Percentiles rank a stretch among this genome's conserved stretches.
phyloP scores from a whole-genome alignment of 169 alveolate genomes.

The Eimeria praecox region DNA sequence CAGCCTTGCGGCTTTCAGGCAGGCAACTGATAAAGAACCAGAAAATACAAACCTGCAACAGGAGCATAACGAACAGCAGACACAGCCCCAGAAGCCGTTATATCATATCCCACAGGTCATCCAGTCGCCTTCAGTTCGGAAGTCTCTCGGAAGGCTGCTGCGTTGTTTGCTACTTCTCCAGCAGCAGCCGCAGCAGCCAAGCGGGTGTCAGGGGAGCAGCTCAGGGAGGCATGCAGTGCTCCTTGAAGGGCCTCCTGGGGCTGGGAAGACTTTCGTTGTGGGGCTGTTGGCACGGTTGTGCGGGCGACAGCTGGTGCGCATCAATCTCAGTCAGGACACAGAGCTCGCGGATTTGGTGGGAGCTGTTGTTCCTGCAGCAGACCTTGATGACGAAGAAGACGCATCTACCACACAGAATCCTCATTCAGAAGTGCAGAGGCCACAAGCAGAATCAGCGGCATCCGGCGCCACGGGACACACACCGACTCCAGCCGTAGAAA shows the following conservation, averaged over 20 bases:
- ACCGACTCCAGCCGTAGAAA: neutral
- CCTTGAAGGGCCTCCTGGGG: conserved; percentile 99
- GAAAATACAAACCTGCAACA: conserved; percentile 8
- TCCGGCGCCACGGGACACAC: neutral
- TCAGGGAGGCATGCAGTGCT: conserved; percentile 93
- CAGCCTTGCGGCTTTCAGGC: conserved; percentile 41
- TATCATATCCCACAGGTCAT: conserved; percentile 31
- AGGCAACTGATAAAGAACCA: neutral
- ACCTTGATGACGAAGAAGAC: conserved; percentile 20
- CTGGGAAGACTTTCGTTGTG: conserved; percentile 98
- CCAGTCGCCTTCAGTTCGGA: conserved; percentile 37
- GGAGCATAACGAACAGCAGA: neutral
- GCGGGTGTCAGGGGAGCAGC: conserved; percentile 27
- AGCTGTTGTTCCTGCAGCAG: conserved; percentile 93
- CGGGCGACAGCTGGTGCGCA: conserved; percentile 93
- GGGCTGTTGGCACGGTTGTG: conserved; percentile 93
- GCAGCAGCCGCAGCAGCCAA: conserved; percentile 62
- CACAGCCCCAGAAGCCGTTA: neutral
- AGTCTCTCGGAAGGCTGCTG: conserved; percentile 72
- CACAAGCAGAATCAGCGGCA: neutral
- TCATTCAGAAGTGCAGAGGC: neutral
- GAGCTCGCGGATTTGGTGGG: conserved; percentile 94
- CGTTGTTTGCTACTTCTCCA: conserved; percentile 74
- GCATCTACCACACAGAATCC: neutral
- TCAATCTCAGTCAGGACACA: conserved; percentile 98